A percentile compares a stretch with the other conserved stretches of the same genome.
Conservation (phyloP, 164 flowering plant genomes). For the Berberis thunbergii region DNA sequence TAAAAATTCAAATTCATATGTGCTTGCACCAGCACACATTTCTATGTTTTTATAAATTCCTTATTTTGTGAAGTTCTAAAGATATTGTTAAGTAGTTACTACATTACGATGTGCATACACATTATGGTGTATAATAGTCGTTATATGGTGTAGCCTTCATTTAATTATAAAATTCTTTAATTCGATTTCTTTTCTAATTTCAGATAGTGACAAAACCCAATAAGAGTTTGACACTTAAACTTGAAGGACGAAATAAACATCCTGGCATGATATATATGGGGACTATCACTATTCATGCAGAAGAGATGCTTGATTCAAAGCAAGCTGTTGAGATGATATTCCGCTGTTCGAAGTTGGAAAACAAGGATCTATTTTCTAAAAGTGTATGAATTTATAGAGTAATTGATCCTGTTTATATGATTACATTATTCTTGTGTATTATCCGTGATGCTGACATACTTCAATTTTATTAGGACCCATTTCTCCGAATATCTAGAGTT, state of each 20-base stretch:
- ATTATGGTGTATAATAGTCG: background rate
- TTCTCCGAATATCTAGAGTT: conserved; percentile 69
- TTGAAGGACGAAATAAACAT: conserved; percentile 20
- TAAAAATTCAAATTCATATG: background rate
- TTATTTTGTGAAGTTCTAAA: too few relatives aligned
- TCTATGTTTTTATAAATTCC: background rate
- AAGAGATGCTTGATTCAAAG: conserved; percentile 63
- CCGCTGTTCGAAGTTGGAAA: conserved; percentile 55
- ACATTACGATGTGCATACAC: background rate
- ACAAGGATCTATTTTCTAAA: conserved; percentile 71
- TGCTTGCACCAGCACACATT: background rate
- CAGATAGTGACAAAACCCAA: conserved; percentile 57
- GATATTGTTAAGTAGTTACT: background rate
- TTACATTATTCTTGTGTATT: background rate
- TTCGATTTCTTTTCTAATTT: conserved; percentile 3
- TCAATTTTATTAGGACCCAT: conserved; percentile 55
- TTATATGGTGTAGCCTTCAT: background rate
- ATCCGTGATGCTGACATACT: background rate
- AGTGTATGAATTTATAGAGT: conserved; percentile 46
- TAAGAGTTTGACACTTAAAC: conserved; percentile 41
- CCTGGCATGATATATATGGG: conserved; percentile 31
- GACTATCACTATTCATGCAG: conserved; percentile 60
- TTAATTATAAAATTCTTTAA: background rate
- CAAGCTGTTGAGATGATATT: conserved; percentile 55
- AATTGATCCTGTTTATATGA: background rate